Evolutionary conservation across 495 filamentous ascomycete genomes (phyloP).

Genomic region (Aspergillus sclerotiicarbonarius): DNA sequence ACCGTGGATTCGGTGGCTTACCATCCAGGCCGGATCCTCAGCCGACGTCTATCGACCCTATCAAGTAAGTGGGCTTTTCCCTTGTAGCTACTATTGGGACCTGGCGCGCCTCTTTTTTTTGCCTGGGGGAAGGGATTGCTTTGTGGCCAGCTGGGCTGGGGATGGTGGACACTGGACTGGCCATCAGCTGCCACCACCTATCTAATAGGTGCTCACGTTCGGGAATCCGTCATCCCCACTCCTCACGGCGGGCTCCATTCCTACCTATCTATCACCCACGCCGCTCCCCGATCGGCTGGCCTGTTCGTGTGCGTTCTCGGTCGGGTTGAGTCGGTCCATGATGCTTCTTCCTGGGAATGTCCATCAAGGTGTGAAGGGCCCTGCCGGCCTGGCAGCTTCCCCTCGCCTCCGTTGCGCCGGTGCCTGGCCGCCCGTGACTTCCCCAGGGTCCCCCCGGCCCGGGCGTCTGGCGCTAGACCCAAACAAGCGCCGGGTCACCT

Average conservation of each 20-base stretch:
- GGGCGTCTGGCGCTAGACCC: not conserved
- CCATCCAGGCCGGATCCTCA: conserved; percentile 22
- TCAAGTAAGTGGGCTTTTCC: conserved; percentile 45
- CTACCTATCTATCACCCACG: not conserved
- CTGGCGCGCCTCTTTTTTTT: not conserved
- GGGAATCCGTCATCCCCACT: not conserved
- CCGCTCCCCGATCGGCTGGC: too few relatives aligned
- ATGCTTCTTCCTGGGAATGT: not conserved
- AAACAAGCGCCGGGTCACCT: not conserved
- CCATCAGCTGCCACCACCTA: not conserved
- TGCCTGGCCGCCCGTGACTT: not conserved
- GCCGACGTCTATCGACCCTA: conserved; percentile 57
- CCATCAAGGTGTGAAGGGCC: not conserved
- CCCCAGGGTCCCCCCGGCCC: not conserved
- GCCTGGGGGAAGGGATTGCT: too few relatives aligned
- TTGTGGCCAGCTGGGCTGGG: too few relatives aligned
- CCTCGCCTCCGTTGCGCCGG: not conserved
- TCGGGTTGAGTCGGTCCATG: too few relatives aligned
- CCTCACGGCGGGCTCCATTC: not conserved
- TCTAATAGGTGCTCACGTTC: not conserved
- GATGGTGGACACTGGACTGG: too few relatives aligned
- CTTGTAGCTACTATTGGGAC: conserved; percentile 1
- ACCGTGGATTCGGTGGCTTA: conserved; percentile 21
- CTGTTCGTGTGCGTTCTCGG: too few relatives aligned
- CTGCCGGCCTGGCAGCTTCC: not conserved